phyloP scores from a whole-genome alignment of 2,329 filamentous ascomycete species.

The Apiospora malaysiana region DNA sequence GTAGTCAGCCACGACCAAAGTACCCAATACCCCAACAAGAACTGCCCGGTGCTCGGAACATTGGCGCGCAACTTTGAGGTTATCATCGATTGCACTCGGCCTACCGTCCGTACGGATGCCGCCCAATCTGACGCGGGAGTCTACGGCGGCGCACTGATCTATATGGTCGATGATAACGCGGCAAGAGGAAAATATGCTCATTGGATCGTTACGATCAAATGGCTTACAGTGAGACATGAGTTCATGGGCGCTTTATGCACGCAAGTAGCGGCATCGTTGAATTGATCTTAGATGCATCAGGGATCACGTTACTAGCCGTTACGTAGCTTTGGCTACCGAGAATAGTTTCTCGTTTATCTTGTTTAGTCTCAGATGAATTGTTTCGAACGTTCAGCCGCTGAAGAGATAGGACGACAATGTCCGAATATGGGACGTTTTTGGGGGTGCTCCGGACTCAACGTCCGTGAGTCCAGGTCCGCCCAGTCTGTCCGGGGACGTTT shows the following conservation, averaged over 20 bases:
- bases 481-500: neutral
- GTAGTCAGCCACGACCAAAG: conserved; percentile 3
- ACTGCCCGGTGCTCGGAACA: conserved; percentile 9
- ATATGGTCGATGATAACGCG: neutral
- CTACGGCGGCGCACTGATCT: neutral
- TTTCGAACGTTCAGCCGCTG: neutral
- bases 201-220: neutral
- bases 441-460: conserved; percentile 10
- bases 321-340: neutral
- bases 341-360: conserved; percentile 6
- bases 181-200: neutral
- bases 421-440: conserved; percentile 11
- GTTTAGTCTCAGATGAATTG: neutral
- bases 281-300: neutral
- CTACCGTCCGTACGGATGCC: neutral
- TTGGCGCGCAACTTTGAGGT: conserved; percentile 11
- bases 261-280: neutral
- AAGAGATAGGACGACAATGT: neutral
- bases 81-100: conserved; percentile 2
- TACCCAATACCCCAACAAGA: conserved; percentile 21
- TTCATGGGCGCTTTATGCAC: neutral
- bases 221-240: conserved; percentile 2
- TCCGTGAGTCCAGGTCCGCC: neutral
- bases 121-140: neutral
- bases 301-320: neutral